Conservation (phyloP, 257 asterid species). For the Solanum pinnatisectum region DNA sequence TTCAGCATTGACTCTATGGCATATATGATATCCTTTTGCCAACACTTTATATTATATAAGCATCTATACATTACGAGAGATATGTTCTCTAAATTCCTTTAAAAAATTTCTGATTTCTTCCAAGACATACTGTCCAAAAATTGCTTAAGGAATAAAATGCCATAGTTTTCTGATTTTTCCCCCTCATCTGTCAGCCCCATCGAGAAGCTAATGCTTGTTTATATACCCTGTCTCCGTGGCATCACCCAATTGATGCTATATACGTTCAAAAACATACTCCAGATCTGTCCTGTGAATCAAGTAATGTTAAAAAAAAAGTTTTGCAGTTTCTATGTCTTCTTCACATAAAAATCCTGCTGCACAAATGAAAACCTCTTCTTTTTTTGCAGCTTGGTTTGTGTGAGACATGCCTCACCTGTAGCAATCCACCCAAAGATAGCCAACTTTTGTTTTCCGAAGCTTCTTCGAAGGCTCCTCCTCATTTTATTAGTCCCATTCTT, state of each 20-base stretch:
- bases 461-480: neutral
- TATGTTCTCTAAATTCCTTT: neutral
- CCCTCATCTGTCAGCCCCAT: neutral
- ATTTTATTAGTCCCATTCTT: neutral
- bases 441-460: neutral
- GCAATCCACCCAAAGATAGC: neutral
- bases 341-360: neutral
- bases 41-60: neutral
- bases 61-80: neutral
- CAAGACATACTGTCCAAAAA: neutral
- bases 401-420: neutral
- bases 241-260: neutral
- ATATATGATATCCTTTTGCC: neutral
- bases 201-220: neutral
- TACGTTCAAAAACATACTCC: neutral
- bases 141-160: neutral
- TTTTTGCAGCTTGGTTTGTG: neutral
- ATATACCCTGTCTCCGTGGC: neutral
- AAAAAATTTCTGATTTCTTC: neutral
- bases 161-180: neutral
- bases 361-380: neutral
- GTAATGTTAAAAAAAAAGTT: neutral
- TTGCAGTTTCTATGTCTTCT: no score
- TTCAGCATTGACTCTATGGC: neutral
- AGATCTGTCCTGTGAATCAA: neutral